Conservation (phyloP, 306 rosid species). For the Vachellia pachyceras region DNA sequence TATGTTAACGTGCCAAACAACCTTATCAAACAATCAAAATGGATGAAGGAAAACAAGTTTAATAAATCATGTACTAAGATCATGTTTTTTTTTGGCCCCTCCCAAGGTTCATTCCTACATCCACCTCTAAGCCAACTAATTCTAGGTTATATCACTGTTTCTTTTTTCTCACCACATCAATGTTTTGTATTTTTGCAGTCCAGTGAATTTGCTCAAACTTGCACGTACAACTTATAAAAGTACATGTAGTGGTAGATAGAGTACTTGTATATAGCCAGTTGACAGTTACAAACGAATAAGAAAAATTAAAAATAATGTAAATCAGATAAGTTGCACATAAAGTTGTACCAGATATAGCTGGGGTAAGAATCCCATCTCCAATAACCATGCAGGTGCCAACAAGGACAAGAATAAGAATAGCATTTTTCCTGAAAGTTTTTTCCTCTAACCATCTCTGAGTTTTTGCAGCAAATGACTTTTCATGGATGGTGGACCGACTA, state of each 20-base stretch:
- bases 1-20: too few relatives aligned
- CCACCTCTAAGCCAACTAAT: slow-evolving; percentile 11
- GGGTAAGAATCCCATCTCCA: slow-evolving; percentile 99
- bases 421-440: slow-evolving; percentile 60
- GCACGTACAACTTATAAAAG: slow-evolving; percentile 9
- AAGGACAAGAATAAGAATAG: slow-evolving; percentile 88
- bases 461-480: slow-evolving; percentile 82
- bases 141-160: not conserved
- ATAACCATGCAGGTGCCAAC: slow-evolving; percentile 98
- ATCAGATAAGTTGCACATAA: slow-evolving; percentile 33
- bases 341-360: slow-evolving; percentile 88
- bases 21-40: too few relatives aligned
- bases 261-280: slow-evolving; percentile 7
- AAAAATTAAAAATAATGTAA: not conserved
- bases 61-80: too few relatives aligned
- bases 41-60: not conserved
- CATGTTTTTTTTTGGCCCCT: not conserved
- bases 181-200: slow-evolving; percentile 6
- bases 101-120: slow-evolving; percentile 11
- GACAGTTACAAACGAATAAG: slow-evolving; percentile 15
- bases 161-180: slow-evolving; percentile 17
- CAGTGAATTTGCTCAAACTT: slow-evolving; percentile 13
- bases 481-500: slow-evolving; percentile 87
- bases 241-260: slow-evolving; percentile 19
- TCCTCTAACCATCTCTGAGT: slow-evolving; percentile 90